Evolutionary conservation across 2,329 filamentous ascomycete genomes (phyloP), one percentile per base, ranked within the genome.

Genomic region (Pseudogymnoascus sp.): DNA sequence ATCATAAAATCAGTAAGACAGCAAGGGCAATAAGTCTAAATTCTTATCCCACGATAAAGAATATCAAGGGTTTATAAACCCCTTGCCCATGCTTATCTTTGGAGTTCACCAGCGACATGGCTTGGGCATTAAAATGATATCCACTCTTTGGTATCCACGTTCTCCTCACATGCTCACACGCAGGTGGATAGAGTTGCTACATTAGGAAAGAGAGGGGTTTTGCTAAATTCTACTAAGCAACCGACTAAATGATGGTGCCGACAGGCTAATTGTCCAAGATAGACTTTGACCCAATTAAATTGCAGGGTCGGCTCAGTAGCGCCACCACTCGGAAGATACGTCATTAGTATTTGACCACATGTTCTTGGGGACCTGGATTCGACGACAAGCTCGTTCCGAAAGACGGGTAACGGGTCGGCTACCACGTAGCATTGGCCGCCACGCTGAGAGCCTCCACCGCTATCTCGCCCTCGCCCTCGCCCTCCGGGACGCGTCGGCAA

Each of bases 21-120:
- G 11, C 47, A n/a, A 38, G 11, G 25, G 50, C 50, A 35, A 16
- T 11, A 56, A 4, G 5, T 56, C 28, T 35, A 10, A 33, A 35
- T 18, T 35, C 50, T 21, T 35, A 56, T 35, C n/a, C 25, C 16
- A 33, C 1, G 50, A 56, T 56, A 21, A 33, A 56, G 28, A 33
- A 33, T 56, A 56, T 56, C 28, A 56, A 56, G 28, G 50, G 50
- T 56, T 56, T 56, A 56, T 56, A 56, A 56, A 56, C 50, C 28
- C 28, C 28, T 33, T 56, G 50, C 16, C 11, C n/a, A 21, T 7
- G 28, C 25, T 33, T 56, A 56, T 35, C 25, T 33, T 35, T 35
- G 10, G 16, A 56, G 8, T 35, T 56, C 33, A 35, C 16, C n/a
- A 56, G 28, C 50, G 18, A 14, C 50, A 56, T 33, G 11, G 28